These are phyloP conservation scores for Salinomyces thailandicus DNA, from an alignment of 2,329 filamentous ascomycete genomes.

Conservation along the genomic window DNA sequence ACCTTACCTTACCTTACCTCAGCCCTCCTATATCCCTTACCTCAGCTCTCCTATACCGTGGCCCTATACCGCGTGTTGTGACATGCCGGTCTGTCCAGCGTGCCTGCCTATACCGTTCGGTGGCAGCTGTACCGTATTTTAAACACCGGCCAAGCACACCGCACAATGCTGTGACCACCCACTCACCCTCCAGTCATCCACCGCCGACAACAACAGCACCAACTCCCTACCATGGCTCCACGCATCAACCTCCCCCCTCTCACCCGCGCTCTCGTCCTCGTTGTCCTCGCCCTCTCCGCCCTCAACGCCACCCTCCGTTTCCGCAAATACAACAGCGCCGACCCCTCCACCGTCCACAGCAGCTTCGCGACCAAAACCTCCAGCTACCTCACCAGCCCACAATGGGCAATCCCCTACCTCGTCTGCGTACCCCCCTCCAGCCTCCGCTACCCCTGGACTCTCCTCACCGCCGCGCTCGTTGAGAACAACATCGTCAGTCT, in stretches of 20 bases:
- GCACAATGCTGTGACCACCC: background rate
- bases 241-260: constrained; percentile 89
- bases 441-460: constrained; percentile 85
- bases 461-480: constrained; percentile 73
- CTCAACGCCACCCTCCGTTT: constrained; percentile 72
- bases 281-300: constrained; percentile 65
- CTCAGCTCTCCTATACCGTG: too few species aligned
- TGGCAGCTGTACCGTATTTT: too few species aligned
- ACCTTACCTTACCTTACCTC: too few species aligned
- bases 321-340: constrained; percentile 46
- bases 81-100: too few species aligned
- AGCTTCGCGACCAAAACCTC: constrained; percentile 19
- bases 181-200: background rate
- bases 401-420: constrained; percentile 58
- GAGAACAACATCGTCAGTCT: constrained; percentile 90
- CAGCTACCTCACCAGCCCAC: constrained; percentile 24
- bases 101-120: too few species aligned
- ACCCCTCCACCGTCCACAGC: constrained; percentile 7
- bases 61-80: too few species aligned
- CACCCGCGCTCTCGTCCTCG: constrained; percentile 69
- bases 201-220: background rate
- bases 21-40: too few species aligned
- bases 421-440: constrained; percentile 75
- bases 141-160: too few species aligned
- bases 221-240: constrained; percentile 8